These are phyloP conservation scores for Pythium aristosporum DNA, from an alignment of 352 stramenopile species.

Conservation along the genomic window DNA sequence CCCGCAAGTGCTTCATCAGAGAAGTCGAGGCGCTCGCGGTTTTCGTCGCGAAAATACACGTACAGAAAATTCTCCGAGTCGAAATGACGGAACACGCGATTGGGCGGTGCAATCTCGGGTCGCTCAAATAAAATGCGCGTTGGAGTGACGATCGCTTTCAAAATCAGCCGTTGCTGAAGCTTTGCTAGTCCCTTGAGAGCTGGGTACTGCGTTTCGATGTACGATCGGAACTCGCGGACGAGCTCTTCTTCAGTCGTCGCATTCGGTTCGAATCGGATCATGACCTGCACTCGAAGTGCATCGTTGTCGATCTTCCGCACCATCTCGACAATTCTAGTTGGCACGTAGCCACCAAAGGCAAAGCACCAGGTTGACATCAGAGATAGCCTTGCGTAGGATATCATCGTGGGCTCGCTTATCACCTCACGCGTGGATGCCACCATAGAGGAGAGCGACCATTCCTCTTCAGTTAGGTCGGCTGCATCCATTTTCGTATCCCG, in stretches of 20 bases:
- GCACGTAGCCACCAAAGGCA: conserved; percentile 10
- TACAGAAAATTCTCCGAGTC: conserved; percentile 77
- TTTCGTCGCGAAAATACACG: conserved; percentile 83
- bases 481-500: conserved; percentile 18
- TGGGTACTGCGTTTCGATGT: conserved; percentile 3
- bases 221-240: conserved; percentile 19
- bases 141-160: conserved; percentile 68
- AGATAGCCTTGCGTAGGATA: conserved; percentile 1
- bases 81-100: conserved; percentile 74
- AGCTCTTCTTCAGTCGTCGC: conserved; percentile 7
- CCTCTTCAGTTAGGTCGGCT: neutral
- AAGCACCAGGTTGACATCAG: conserved; percentile 17
- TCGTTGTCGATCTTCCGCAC: conserved; percentile 14
- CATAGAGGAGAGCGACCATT: neutral
- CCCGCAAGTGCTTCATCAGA: conserved; percentile 5
- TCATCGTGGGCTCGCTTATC: conserved; percentile 5
- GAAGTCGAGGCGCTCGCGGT: conserved; percentile 70
- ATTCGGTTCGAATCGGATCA: conserved; percentile 17
- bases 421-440: too few relatives aligned
- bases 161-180: conserved; percentile 31
- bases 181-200: conserved; percentile 21
- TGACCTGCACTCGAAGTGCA: conserved; percentile 15
- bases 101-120: conserved; percentile 46
- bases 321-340: conserved; percentile 13
- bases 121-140: conserved; percentile 64